Base-by-base conservation (phyloP, 192 early-diverging fungal species). In the Neocallimastix lanati region DNA sequence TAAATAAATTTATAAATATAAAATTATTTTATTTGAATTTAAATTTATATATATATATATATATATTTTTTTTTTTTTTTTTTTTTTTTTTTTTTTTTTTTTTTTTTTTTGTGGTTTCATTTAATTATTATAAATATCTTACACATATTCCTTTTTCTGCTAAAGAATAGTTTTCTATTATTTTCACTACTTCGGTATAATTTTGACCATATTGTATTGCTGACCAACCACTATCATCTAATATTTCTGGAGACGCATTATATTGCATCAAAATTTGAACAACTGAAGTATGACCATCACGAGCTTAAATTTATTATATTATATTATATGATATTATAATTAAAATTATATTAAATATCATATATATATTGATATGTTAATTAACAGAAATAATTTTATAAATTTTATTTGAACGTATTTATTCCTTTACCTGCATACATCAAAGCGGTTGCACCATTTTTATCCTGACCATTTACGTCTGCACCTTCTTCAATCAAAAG, bases 361-460 rank as follows among this genome's bases (percentile, higher is more conserved):
- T n/a, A n/a, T n/a, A n/a, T n/a, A n/a, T n/a, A n/a, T n/a, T n/a
- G n/a, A n/a, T n/a, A n/a, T n/a, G n/a, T n/a, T n/a, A n/a, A n/a
- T n/a, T n/a, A n/a, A n/a, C n/a, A n/a, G n/a, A n/a, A n/a, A n/a
- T n/a, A n/a, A n/a, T n/a, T n/a, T n/a, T n/a, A n/a, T n/a, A n/a
- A n/a, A n/a, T n/a, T n/a, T n/a, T n/a, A n/a, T n/a, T n/a, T n/a
- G n/a, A n/a, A n/a, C n/a, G n/a, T n/a, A n/a, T n/a, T n/a, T n/a
- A n/a, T n/a, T n/a, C n/a, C 81, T 83, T n/a, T 85, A 89, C 88
- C 88, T 28, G 91, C 91, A 84, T 92, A 92, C 91, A 92, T 92
- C 25, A 92, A 77, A 1, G 91, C 88, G 12, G 91, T 90, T 12
- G 91, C 91, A 16, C 88, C 88, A 80, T 91, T 92, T 50, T 85